A percentile compares a stretch with the other conserved stretches of the same genome.
phyloP scores from a whole-genome alignment of 305 asterid genomes.

The Euphrasia arctica region DNA sequence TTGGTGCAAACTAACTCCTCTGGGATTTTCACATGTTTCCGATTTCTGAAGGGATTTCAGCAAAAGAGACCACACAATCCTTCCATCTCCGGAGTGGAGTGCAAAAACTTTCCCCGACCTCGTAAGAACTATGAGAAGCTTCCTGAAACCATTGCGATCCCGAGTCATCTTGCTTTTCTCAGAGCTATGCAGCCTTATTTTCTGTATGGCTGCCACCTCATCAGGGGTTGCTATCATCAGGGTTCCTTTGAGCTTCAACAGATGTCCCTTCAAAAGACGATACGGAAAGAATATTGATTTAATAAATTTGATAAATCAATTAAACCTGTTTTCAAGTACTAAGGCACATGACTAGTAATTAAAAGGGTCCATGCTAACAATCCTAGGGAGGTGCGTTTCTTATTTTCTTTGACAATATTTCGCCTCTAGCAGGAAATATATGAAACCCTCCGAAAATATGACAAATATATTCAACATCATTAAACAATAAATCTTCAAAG shows the following conservation, averaged over 20 bases:
- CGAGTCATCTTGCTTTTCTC: conserved; percentile 93
- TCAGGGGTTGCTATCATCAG: conserved; percentile 91
- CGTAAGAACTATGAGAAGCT: conserved; percentile 86
- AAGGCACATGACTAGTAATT: conserved; percentile 7
- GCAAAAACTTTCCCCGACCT: conserved; percentile 88
- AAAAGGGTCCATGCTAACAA: conserved; percentile 13
- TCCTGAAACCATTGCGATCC: conserved; percentile 76
- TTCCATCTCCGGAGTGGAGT: conserved; percentile 95
- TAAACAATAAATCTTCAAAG: conserved; percentile 3
- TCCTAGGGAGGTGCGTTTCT: conserved; percentile 4
- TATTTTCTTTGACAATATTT: background rate
- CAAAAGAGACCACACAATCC: conserved; percentile 66
- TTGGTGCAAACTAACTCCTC: conserved; percentile 66
- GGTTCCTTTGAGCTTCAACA: conserved; percentile 91
- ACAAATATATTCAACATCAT: conserved; percentile 17
- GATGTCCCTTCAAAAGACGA: conserved; percentile 65
- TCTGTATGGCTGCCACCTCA: conserved; percentile 82
- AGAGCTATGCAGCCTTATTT: conserved; percentile 75
- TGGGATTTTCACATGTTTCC: conserved; percentile 64
- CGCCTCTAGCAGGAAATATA: conserved; percentile 23
- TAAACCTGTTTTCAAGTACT: background rate
- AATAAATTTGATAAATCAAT: conserved; percentile 7
- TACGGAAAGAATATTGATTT: background rate
- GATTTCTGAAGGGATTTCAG: conserved; percentile 72
- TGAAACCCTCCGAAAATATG: conserved; percentile 5